Percentiles rank a stretch among this genome's conserved stretches.
phyloP scores from a whole-genome alignment of 2,329 filamentous ascomycete species.

The Hypoxylon sp. region DNA sequence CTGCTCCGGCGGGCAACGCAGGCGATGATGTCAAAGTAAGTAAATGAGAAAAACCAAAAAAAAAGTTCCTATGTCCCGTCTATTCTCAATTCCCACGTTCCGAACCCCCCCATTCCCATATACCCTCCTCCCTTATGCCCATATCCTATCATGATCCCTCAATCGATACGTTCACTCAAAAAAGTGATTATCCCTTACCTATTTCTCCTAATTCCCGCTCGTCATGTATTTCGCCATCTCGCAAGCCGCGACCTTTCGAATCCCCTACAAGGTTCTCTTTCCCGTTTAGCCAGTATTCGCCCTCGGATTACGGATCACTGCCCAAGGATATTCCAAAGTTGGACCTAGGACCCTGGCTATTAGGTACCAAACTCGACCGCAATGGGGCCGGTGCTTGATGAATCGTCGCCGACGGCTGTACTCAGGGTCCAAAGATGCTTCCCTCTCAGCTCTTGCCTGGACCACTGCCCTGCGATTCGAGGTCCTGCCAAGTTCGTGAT shows the following conservation, averaged over 20 bases:
- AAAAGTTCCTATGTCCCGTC: constrained; percentile 40
- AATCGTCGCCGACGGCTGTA: constrained; percentile 37
- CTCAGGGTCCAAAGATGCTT: constrained; percentile 12
- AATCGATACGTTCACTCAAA: constrained; percentile 14
- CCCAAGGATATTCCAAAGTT: constrained; percentile 41
- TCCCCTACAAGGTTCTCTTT: constrained; percentile 36
- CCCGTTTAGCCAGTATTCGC: constrained; percentile 46
- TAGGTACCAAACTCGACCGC: constrained; percentile 40
- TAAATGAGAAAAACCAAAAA: constrained; percentile 41
- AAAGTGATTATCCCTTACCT: constrained; percentile 28
- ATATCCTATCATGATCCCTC: constrained; percentile 33
- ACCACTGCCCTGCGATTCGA: constrained; percentile 18
- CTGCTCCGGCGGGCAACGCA: constrained; percentile 73
- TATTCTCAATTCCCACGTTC: constrained; percentile 37
- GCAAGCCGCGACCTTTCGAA: constrained; percentile 30
- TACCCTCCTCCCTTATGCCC: constrained; percentile 17
- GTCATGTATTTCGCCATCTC: constrained; percentile 22
- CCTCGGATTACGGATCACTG: constrained; percentile 43
- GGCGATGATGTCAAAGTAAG: constrained; percentile 74
- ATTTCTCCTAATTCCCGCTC: constrained; percentile 31
- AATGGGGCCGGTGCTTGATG: constrained; percentile 38
- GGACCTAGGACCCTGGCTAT: constrained; percentile 33
- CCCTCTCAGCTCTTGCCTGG: not conserved
- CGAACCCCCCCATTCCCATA: constrained; percentile 36
- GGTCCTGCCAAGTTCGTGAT: constrained; percentile 29